Conservation (phyloP, 2,329 filamentous ascomycete genomes). For the Xylaria digitata region DNA sequence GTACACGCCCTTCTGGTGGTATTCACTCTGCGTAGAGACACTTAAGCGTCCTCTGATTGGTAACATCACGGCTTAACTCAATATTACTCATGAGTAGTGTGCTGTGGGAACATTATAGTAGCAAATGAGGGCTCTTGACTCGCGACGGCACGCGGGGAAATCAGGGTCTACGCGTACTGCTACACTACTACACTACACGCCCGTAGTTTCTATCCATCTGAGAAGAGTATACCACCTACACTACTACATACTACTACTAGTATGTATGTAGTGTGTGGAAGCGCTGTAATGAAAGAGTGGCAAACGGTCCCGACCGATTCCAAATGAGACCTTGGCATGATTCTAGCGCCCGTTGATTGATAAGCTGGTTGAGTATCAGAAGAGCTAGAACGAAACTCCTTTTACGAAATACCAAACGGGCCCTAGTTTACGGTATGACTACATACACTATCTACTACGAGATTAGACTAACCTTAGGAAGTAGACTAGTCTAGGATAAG, state of each 20-base stretch:
- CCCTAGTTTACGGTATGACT: too few species aligned
- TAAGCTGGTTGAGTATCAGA: conserved; percentile 19
- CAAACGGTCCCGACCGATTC: conserved; percentile 25
- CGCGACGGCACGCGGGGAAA: conserved; percentile 5
- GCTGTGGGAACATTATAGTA: background rate
- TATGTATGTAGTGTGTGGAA: background rate
- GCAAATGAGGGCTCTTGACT: conserved; percentile 1
- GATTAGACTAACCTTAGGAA: background rate
- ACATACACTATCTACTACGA: too few species aligned
- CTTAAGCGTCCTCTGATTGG: background rate
- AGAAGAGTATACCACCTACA: conserved; percentile 2
- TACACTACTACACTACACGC: too few species aligned
- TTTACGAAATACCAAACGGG: too few species aligned
- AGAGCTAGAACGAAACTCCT: background rate
- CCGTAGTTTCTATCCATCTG: background rate
- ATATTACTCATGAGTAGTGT: conserved; percentile 17
- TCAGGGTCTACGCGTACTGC: background rate
- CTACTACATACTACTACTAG: too few species aligned
- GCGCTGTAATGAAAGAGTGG: conserved; percentile 13
- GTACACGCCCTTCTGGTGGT: too few species aligned
- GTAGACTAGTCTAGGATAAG: conserved; percentile 15
- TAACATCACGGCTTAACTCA: background rate
- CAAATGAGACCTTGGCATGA: conserved; percentile 32
- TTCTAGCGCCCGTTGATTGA: conserved; percentile 33
- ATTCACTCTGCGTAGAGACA: too few species aligned